A percentile compares a stretch with the other conserved stretches of the same genome.
phyloP scores from a whole-genome alignment of 345 rosid species.

The Ricinus communis region DNA sequence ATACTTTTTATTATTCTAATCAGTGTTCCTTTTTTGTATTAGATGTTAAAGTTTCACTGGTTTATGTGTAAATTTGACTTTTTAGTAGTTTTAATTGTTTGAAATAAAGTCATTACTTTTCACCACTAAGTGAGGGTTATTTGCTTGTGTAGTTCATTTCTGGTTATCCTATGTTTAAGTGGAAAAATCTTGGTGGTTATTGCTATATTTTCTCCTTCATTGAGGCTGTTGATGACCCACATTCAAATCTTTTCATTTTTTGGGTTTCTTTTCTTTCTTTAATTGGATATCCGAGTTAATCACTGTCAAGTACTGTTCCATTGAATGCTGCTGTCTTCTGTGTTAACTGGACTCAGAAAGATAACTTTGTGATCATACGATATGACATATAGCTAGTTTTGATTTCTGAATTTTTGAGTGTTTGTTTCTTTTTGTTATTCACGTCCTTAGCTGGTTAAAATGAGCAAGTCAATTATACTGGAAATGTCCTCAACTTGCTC shows the following conservation, averaged over 20 bases:
- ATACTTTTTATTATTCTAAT: neutral
- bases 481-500: neutral
- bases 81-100: neutral
- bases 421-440: neutral
- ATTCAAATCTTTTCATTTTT: slow-evolving; percentile 3
- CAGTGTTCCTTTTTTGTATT: neutral
- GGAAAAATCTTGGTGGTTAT: neutral
- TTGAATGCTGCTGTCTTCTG: neutral
- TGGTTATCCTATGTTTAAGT: neutral
- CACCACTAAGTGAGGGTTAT: neutral
- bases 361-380: neutral
- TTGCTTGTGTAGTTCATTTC: neutral
- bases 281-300: neutral
- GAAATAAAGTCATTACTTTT: neutral
- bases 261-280: slow-evolving; percentile 22
- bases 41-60: too few relatives aligned
- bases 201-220: slow-evolving; percentile 77
- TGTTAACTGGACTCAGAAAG: too few relatives aligned
- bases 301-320: neutral
- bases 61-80: too few relatives aligned
- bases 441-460: neutral
- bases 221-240: slow-evolving; percentile 28
- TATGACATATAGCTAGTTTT: neutral
- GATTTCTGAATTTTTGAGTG: neutral
- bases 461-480: neutral